Conservation (phyloP, 305 asterid genomes). For the Fraxinus sp. region DNA sequence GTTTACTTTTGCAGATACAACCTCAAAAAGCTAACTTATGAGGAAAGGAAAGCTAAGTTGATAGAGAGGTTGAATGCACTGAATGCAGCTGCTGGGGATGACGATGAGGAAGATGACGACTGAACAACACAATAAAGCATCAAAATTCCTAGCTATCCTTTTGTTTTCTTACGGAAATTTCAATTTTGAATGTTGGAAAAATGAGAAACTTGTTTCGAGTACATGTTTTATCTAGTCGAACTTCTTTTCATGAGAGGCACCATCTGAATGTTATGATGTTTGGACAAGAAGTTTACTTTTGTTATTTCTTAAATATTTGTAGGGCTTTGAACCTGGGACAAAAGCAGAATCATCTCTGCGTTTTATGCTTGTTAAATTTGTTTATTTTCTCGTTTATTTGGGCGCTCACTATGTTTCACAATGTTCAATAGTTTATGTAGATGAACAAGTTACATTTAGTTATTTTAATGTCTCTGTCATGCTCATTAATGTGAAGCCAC, state of each 20-base stretch:
- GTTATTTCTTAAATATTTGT: background rate
- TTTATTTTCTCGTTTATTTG: background rate
- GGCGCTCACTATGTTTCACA: background rate
- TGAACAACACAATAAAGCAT: conserved; percentile 18
- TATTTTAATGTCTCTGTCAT: background rate
- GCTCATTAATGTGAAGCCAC: background rate
- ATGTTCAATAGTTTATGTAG: background rate
- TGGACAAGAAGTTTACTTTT: background rate
- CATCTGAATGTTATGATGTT: background rate
- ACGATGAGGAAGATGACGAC: conserved; percentile 41
- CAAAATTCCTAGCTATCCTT: conserved; percentile 10
- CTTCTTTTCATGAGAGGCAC: background rate
- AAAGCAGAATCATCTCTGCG: background rate
- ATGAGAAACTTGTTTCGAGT: background rate
- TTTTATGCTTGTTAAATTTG: background rate
- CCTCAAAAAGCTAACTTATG: conserved; percentile 49
- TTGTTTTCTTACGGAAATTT: conserved; percentile 10
- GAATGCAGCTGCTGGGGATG: conserved; percentile 40
- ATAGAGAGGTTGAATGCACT: conserved; percentile 49
- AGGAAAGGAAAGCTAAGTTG: conserved; percentile 42
- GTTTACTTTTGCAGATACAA: conserved; percentile 34
- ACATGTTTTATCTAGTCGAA: background rate
- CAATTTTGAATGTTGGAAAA: conserved; percentile 3
- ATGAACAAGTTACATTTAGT: background rate
- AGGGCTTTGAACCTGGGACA: background rate